A percentile compares a stretch with the other conserved stretches of the same genome.
phyloP scores from a whole-genome alignment of 2,329 filamentous ascomycete species.

The Ophiocordyceps camponoti-floridani region DNA sequence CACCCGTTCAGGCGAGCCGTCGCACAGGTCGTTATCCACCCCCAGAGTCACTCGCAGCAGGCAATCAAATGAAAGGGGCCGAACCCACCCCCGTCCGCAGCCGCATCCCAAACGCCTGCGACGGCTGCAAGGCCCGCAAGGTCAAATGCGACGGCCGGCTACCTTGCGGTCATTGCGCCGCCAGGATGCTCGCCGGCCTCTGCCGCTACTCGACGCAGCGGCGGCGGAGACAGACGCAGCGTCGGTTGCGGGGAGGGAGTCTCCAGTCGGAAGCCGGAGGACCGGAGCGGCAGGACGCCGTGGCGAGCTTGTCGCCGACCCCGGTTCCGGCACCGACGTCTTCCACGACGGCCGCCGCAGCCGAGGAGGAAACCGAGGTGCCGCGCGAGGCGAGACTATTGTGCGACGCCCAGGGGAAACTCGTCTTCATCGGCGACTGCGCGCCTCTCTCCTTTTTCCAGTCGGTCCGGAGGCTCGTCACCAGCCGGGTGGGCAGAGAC shows the following conservation, averaged over 20 bases:
- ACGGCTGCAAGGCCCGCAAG: constrained; percentile 35
- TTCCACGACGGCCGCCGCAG: constrained; percentile 5
- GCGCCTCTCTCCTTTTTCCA: constrained; percentile 38
- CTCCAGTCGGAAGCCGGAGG: not conserved
- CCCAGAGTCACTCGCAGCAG: too few relatives aligned
- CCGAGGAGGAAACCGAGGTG: constrained; percentile 35
- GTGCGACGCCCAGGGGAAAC: constrained; percentile 31
- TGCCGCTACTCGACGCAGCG: constrained; percentile 30
- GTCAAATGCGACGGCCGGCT: constrained; percentile 35
- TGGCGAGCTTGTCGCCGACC: not conserved
- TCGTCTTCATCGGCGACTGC: constrained; percentile 38
- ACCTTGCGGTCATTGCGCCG: constrained; percentile 32
- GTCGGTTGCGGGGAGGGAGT: not conserved
- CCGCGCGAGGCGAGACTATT: constrained; percentile 33
- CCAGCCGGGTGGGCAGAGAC: constrained; percentile 25
- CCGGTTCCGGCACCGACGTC: too few relatives aligned
- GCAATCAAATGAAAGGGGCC: not conserved
- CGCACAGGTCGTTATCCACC: too few relatives aligned
- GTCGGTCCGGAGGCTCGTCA: constrained; percentile 33
- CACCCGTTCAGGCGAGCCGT: too few relatives aligned
- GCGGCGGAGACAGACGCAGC: constrained; percentile 11
- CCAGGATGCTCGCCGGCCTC: constrained; percentile 20
- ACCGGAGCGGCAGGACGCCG: not conserved
- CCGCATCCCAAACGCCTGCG: constrained; percentile 26
- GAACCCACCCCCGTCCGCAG: constrained; percentile 9